These are phyloP conservation scores for Clathrus columnatus DNA, from an alignment of 768 basidiomycete genomes.

Conservation along the genomic window DNA sequence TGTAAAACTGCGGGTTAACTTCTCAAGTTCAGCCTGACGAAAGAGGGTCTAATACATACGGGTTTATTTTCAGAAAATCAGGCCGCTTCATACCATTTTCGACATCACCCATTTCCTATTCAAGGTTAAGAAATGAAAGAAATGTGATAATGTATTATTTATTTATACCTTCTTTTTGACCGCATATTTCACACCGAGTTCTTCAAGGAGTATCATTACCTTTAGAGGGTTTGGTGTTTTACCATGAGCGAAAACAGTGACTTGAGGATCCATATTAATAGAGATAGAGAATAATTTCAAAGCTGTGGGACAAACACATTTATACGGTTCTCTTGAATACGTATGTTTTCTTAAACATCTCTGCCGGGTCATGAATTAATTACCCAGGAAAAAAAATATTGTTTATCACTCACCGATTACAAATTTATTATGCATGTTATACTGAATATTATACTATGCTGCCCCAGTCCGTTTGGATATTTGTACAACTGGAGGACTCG, in stretches of 20 bases:
- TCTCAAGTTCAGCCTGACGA: not conserved
- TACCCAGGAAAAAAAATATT: too few species aligned
- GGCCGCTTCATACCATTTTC: not conserved
- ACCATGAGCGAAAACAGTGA: not conserved
- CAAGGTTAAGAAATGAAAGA: not conserved
- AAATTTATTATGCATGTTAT: too few species aligned
- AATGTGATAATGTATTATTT: not conserved
- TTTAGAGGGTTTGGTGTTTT: not conserved
- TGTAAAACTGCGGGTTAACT: not conserved
- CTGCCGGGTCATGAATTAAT: too few species aligned
- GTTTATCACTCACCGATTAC: too few species aligned
- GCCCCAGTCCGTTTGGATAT: too few species aligned
- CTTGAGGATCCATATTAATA: too few species aligned
- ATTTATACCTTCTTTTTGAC: not conserved
- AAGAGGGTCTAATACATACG: not conserved
- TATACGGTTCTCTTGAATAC: too few species aligned
- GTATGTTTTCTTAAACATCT: too few species aligned
- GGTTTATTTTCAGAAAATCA: conserved; percentile 4
- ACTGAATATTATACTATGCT: too few species aligned
- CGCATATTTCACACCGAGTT: not conserved
- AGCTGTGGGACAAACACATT: too few species aligned
- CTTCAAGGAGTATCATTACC: not conserved
- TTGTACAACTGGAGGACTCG: too few species aligned
- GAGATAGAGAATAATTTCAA: too few species aligned
- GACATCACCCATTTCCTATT: not conserved